Evolutionary conservation across 2,329 filamentous ascomycete species (phyloP), one percentile per base, ranked within the genome.

Genomic region (Sphaerostilbella broomeana): DNA sequence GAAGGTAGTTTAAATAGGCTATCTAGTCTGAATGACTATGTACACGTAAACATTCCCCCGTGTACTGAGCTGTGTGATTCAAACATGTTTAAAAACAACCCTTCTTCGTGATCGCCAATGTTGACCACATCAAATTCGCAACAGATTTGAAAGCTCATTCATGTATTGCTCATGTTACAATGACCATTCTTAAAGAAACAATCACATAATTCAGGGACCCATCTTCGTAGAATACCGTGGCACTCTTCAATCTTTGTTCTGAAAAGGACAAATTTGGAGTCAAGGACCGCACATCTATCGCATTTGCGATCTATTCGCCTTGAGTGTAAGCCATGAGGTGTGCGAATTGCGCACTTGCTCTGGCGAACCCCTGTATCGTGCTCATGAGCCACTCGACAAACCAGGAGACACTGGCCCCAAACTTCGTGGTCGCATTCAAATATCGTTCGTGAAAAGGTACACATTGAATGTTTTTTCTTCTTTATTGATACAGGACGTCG

Each of bases 371-470:
- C 46, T 9, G 16, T 35, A 10, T 26, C 19, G 35, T 47, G 47
- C 31, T 49, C 42, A 12, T 51, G 20, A 22, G 43, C 47, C 3
- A 35, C 35, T 18, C 37, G 21, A 39, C 56, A 61, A 4, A 26
- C 34, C 35, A 45, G 52, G 17, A 53, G 40, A 16, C 50, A 44
- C 11, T 45, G 43, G 21, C 57, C 53, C 58, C 52, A 57, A 20
- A 39, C 21, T 19, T 48, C 35, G 43, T 60, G 56, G 5, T 30
- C 16, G 49, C 57, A 59, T 20, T 19, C 19, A 35, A 54, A 60
- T 22, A 55, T 20, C 21, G 46, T 46, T 21, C 49, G 50, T 6
- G 44, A 26, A 47, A 58, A 56, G 9, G 36, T 44, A 35, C 58
- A 59, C 59, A 62, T 60, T 13, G 11, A 21, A 10, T 11, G n/a